phyloP scores from a whole-genome alignment of 768 basidiomycete genomes.

The Clitopilus hobsonii region DNA sequence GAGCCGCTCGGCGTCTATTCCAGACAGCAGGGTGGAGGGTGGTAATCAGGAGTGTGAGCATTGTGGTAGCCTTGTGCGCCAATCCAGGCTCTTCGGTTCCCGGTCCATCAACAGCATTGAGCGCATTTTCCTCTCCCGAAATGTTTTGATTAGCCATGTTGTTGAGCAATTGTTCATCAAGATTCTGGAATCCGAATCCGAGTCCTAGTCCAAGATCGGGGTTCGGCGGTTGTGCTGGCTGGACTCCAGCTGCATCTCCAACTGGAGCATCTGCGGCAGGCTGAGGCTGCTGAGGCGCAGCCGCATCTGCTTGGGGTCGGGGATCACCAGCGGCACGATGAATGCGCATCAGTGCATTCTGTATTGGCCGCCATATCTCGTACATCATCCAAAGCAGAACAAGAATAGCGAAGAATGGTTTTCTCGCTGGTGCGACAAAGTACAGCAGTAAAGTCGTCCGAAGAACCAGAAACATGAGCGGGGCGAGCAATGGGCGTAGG shows the following conservation, averaged over 20 bases:
- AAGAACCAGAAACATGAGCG: conserved; percentile 61
- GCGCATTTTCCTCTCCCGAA: conserved; percentile 44
- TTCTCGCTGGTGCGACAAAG: conserved; percentile 71
- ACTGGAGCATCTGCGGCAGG: conserved; percentile 1
- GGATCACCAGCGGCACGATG: conserved; percentile 29
- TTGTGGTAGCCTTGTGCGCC: conserved; percentile 45
- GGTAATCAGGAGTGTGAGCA: conserved; percentile 49
- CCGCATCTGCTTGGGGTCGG: conserved; percentile 11
- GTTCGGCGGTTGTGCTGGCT: conserved; percentile 14
- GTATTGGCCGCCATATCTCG: conserved; percentile 71
- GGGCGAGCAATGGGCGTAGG: conserved; percentile 62
- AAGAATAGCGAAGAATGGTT: conserved; percentile 64
- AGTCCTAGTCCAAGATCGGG: conserved; percentile 5
- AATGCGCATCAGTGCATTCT: conserved; percentile 34
- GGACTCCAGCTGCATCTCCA: conserved; percentile 9
- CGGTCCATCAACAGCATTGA: conserved; percentile 27
- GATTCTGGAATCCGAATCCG: conserved; percentile 13
- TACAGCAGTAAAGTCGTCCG: conserved; percentile 68
- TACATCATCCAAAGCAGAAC: conserved; percentile 69
- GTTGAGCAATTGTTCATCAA: conserved; percentile 37
- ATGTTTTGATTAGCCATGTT: conserved; percentile 55
- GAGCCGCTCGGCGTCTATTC: conserved; percentile 56
- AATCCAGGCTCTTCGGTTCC: conserved; percentile 41
- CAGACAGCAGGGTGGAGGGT: conserved; percentile 74
- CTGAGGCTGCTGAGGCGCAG: conserved; percentile 9